phyloP scores from a whole-genome alignment of 148 eudicot genomes.

The Camellia japonica region DNA sequence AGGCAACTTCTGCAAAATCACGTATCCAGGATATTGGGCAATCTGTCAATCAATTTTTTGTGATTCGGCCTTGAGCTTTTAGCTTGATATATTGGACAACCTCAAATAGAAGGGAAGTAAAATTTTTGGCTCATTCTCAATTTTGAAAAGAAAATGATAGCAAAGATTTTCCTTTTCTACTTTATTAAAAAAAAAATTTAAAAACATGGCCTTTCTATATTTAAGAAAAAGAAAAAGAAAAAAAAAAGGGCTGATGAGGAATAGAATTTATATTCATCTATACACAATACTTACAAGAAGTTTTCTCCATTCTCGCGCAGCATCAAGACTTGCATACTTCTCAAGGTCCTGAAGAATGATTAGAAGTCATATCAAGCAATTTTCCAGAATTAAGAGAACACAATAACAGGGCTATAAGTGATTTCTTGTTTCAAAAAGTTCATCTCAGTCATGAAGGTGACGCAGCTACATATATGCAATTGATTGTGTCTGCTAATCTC shows the following conservation, averaged over 20 bases:
- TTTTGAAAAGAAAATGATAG: not conserved
- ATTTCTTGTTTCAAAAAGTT: too few species aligned
- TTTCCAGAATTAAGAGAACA: not conserved
- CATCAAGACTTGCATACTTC: constrained; percentile 68
- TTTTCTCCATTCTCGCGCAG: constrained; percentile 84
- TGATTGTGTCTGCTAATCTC: not conserved
- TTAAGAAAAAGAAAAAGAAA: not conserved
- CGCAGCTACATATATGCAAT: not conserved
- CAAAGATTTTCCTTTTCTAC: not conserved
- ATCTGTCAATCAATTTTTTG: not conserved
- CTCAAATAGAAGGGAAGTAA: not conserved
- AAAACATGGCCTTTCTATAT: not conserved
- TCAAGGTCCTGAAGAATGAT: constrained; percentile 63
- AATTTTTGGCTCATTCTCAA: not conserved
- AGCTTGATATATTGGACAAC: not conserved
- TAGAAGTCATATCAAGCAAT: not conserved
- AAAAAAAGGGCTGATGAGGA: not conserved
- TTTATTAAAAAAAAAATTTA: not conserved
- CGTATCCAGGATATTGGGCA: not conserved
- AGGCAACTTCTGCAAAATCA: not conserved
- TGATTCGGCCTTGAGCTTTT: not conserved
- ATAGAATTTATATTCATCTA: not conserved
- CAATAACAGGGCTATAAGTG: too few species aligned
- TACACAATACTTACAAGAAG: constrained; percentile 70
- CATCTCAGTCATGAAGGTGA: too few species aligned